Conservation (phyloP, 768 basidiomycete species). For the Suillus cothurnatus region DNA sequence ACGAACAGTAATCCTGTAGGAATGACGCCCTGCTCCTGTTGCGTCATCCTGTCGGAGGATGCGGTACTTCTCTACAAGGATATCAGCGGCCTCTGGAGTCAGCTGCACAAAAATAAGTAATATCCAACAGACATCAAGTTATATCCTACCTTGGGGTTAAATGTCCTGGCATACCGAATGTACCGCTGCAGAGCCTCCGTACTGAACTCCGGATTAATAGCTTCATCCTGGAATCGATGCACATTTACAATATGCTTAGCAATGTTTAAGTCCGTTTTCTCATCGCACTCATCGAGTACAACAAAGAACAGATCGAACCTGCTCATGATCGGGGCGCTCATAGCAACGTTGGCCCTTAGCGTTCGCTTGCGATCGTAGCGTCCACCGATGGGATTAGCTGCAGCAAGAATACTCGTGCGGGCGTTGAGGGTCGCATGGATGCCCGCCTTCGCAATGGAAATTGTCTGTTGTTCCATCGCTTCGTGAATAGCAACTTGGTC, state of each 20-base stretch:
- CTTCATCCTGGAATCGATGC: conserved; percentile 92
- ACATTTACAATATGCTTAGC: conserved; percentile 98
- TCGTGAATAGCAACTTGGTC: conserved; percentile 99
- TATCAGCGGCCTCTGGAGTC: conserved; percentile 88
- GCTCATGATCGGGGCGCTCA: conserved; percentile 99
- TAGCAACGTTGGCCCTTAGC: conserved; percentile 89
- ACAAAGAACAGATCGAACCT: conserved; percentile 98
- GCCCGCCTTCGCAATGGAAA: conserved; percentile 98
- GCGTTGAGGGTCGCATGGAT: conserved; percentile 99
- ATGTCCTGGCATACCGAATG: conserved; percentile 96
- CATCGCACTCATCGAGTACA: conserved; percentile 95
- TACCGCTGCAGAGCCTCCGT: conserved; percentile 96
- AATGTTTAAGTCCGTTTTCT: conserved; percentile 88
- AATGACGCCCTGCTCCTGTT: conserved; percentile 84
- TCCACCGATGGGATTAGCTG: conserved; percentile 97
- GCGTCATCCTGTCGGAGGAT: conserved; percentile 91
- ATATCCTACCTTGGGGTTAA: conserved; percentile 85
- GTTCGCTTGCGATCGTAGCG: conserved; percentile 95
- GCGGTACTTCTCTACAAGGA: conserved; percentile 95
- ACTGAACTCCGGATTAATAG: conserved; percentile 95
- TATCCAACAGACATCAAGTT: neutral
- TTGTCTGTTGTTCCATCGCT: conserved; percentile 99
- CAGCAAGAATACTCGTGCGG: conserved; percentile 95
- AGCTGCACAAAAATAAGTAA: conserved; percentile 53
- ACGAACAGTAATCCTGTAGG: conserved; percentile 96